A percentile compares a stretch with the other conserved stretches of the same genome.
phyloP scores from a whole-genome alignment of 768 basidiomycete genomes.

The Termitomyces sp. region DNA sequence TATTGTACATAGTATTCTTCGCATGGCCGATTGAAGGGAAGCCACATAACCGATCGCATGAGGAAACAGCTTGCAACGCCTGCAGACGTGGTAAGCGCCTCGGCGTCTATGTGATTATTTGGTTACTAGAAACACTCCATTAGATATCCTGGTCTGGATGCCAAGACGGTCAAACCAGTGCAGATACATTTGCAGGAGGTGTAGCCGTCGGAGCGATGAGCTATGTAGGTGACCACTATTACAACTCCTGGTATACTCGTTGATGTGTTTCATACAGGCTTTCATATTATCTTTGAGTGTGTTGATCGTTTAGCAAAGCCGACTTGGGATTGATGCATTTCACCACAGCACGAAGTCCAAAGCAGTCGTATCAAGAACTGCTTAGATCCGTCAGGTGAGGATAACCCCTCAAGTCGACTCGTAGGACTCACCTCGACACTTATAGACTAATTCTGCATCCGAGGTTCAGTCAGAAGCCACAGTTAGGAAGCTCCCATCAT shows the following conservation, averaged over 20 bases:
- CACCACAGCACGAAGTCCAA: conserved; percentile 39
- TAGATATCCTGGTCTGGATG: conserved; percentile 75
- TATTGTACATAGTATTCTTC: conserved; percentile 47
- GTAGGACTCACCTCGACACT: not conserved
- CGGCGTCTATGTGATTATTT: not conserved
- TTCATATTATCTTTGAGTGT: conserved; percentile 51
- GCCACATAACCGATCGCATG: conserved; percentile 30
- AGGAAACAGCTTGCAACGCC: conserved; percentile 45
- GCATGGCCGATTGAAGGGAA: conserved; percentile 49
- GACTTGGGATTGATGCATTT: not conserved
- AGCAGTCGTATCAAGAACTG: conserved; percentile 64
- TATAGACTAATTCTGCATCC: conserved; percentile 50
- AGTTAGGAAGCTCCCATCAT: conserved; percentile 68
- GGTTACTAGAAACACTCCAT: not conserved
- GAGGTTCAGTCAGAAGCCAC: conserved; percentile 67
- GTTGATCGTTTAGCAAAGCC: conserved; percentile 6
- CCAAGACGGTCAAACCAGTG: conserved; percentile 68
- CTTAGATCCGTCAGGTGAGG: conserved; percentile 52
- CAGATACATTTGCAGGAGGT: conserved; percentile 62
- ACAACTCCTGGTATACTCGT: not conserved
- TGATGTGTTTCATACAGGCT: conserved; percentile 38
- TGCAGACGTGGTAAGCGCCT: conserved; percentile 60
- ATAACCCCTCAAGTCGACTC: not conserved
- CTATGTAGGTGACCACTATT: conserved; percentile 41
- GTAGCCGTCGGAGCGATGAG: conserved; percentile 79